Base-by-base conservation (phyloP, 495 filamentous ascomycete genomes). In the Parathielavia hyrcaniae region DNA sequence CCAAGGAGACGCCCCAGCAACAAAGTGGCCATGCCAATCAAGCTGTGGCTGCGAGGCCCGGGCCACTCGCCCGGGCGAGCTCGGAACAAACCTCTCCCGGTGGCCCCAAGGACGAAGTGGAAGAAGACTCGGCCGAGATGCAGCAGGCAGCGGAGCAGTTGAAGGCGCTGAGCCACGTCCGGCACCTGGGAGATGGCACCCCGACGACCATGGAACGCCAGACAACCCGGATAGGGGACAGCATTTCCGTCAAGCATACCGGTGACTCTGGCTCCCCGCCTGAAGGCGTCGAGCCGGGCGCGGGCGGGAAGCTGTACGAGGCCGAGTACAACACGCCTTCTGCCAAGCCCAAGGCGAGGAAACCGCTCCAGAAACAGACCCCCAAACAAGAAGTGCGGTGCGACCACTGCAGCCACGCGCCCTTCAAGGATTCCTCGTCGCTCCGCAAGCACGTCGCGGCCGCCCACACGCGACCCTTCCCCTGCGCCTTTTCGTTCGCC, bases 401-500 rank as follows among this genome's bases (percentile, higher is more conserved):
- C 64, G 70, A 68, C 23, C 72, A 77, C 39, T 83, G 80, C 61
- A 81, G 73, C 59, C 79, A 81, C 57, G 75, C 78, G 0, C 80
- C 80, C 1, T 83, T 83, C 65, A 81, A 81, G 51, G 80, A 83
- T 57, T 79, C 77, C 16, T 83, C 77, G 1, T 81, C 78, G 4
- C 67, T 79, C 38, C 73, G 80, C 14, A 84, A 84, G 61, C 82
- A 84, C 59, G 77, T 83, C 32, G 79, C 81, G 8, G 80, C 80
- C 16, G 79, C 81, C 30, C 77, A 84, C 53, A 82, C 79, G 1
- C 81, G 89, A 9, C 84, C 86, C 0, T 98, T 96, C 66, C 79
- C 83, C 11, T 98, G 93, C 69, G 87, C 86, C 40, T 93, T 97
- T 69, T 79, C 82, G 13, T 84, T 82, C 53, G 95, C 92, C 58